Evolutionary conservation across 495 filamentous ascomycete genomes (phyloP), one percentile per base, ranked within the genome.

Genomic region (Clavariopsis aquatica): DNA sequence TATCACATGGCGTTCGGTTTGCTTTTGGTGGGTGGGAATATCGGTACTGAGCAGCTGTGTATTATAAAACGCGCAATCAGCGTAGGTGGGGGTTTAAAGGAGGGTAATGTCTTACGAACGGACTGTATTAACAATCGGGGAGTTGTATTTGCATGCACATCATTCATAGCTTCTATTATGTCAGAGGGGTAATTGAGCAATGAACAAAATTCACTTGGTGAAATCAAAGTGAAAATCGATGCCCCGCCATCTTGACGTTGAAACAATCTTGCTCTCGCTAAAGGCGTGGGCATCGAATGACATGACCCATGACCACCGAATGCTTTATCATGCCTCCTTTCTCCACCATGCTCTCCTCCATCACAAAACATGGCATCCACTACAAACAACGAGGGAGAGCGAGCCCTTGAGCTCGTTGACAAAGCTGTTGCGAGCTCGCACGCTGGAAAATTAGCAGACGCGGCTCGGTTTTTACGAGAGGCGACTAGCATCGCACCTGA

Each of bases 401-500:
- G 64, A 7, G 70, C 62, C 19, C 55, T 60, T 10, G 46, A 67
- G 20, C 70, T 72, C 41, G 57, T 60, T 9, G 45, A 57, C 7
- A 46, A 54, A 43, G 70, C 67, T 1, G 52, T 28, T 27, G 57
- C 62, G 34, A 46, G 27, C 45, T 46, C 63, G 7, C 59, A 64
- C 34, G 19, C 55, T 15, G 64, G 66, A 20, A 59, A 65, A 52
- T 57, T 72, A 26, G 36, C 59, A 5, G 64, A 67, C 34, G 70
- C 70, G 6, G 79, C 81, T 38, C 78, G 84, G 56, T 82, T 81
- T 53, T 77, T 89, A 46, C 80, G 83, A 74, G 83, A 89, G 77
- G 86, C 86, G 23, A 78, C 82, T 57, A 80, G 80, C n/a, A 76
- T 89, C 49, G 82, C 83, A 17, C 83, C 85, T 23, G 78, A 85